Evolutionary conservation across 768 basidiomycete species (phyloP).

Genomic region (Calocybe gangraenosa): DNA sequence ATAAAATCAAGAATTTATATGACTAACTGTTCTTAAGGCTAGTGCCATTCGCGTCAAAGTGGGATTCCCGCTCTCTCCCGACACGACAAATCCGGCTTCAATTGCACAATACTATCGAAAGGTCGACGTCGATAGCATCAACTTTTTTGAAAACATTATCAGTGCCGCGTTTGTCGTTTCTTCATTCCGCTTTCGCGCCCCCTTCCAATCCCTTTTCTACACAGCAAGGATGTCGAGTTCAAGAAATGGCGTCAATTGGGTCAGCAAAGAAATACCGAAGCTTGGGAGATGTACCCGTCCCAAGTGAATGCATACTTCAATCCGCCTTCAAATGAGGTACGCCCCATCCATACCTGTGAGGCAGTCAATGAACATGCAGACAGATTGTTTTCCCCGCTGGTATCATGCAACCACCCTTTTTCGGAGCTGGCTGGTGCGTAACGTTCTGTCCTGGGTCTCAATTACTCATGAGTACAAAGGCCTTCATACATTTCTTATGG

Average conservation of each 20-base stretch:
- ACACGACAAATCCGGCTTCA: conserved; percentile 67
- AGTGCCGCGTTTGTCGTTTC: conserved; percentile 42
- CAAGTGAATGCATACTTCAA: conserved; percentile 89
- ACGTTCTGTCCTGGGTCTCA: conserved; percentile 11
- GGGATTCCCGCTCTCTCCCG: conserved; percentile 86
- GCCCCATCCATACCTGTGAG: conserved; percentile 1
- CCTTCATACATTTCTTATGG: conserved; percentile 89
- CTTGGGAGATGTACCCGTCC: conserved; percentile 88
- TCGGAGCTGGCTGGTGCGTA: conserved; percentile 65
- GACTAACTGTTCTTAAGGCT: conserved; percentile 41
- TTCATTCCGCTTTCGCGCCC: neutral
- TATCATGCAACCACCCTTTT: conserved; percentile 91
- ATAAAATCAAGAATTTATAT: neutral
- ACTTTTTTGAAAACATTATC: conserved; percentile 85
- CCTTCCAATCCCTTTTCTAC: neutral
- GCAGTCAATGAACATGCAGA: neutral
- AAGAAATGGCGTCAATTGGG: conserved; percentile 79
- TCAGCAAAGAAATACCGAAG: conserved; percentile 54
- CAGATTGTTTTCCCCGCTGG: conserved; percentile 97
- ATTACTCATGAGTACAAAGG: conserved; percentile 36
- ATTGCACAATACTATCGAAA: conserved; percentile 70
- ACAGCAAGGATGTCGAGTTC: conserved; percentile 54
- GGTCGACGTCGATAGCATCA: conserved; percentile 60
- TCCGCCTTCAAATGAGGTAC: conserved; percentile 82
- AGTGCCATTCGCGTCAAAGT: conserved; percentile 85